Evolutionary conservation across 805 yeast genomes (phyloP), one percentile per base, ranked within the genome.

Genomic region (Lipomyces yamadae): DNA sequence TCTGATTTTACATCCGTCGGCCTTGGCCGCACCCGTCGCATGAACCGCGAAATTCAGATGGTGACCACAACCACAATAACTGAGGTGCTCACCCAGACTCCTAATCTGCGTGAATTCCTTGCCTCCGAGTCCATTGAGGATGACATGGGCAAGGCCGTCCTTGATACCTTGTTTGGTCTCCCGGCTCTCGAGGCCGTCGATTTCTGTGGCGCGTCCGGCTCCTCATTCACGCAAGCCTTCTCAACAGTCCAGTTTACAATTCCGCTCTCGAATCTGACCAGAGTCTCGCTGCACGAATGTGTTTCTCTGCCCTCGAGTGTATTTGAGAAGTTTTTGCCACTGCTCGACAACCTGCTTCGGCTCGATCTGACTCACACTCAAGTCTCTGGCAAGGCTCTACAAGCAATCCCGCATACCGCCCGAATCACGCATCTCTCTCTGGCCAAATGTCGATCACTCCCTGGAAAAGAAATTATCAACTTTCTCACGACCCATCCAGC

Each of bases 1-100:
- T 90, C 90, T 74, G 94, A 90, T 72, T 89, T 92, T 77, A 92
- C 97, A 1, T 88, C 94, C 0, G 87, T 93, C 59, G 97, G 97
- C 0, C 81, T 92, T 58, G 97, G 97, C 1, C 82, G 97, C 70
- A 90, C 97, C 0, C 91, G 90, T 10, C 84, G 88, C 72, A 92
- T 92, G 97, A 93, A 90, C 78, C 88, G 86, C 77, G 96, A 90
- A 77, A 92, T 92, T 72, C 55, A 52, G n/a, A 90, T 91, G 90
- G 91, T 92, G 53, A 92, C 97, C 0, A 82, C 88, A 53, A 79
- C 80, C 34, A 92, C 97, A 2, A 86, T 92, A 32, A 77, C 84
- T 57, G 81, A 85, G 30, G 90, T 91, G 65, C 80, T 92, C 35
- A 74, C 78, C 60, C 76, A 85, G 65, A 87, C 79, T 55, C 89